phyloP scores from a whole-genome alignment of 129 eudicot species.

The Erigeron canadensis region DNA sequence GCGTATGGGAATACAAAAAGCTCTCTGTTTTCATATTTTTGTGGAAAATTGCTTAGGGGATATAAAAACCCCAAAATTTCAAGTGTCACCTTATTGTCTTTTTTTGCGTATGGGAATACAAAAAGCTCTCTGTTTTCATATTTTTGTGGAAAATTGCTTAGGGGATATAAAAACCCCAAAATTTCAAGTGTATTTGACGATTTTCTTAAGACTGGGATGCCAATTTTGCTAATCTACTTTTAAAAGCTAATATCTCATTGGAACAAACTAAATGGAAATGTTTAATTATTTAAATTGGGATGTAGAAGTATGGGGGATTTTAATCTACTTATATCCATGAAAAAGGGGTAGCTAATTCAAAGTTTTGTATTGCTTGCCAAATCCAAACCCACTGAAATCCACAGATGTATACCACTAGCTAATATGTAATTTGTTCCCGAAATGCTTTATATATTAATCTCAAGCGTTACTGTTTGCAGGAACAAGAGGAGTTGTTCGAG shows the following conservation, averaged over 20 bases:
- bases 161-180: neutral
- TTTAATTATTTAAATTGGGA: no score
- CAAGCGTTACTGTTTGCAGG: constrained; percentile 44
- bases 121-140: neutral
- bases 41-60: neutral
- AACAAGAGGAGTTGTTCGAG: constrained; percentile 90
- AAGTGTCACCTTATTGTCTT: neutral
- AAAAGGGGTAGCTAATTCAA: no score
- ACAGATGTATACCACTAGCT: neutral
- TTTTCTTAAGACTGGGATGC: neutral
- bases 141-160: neutral
- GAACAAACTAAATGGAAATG: no score
- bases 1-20: neutral
- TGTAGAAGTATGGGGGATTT: no score
- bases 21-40: neutral
- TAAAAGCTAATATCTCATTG: no score
- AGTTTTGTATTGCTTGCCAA: no score
- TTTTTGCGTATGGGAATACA: neutral
- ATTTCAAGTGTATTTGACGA: neutral
- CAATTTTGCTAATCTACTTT: no score
- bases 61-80: neutral
- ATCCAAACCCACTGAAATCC: no score
- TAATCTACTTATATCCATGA: no score
- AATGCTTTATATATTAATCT: neutral
- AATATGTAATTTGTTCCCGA: constrained; percentile 3